These are phyloP conservation scores for Colletotrichum cuscutae DNA, from an alignment of 2,329 filamentous ascomycete species.

Conservation along the genomic window DNA sequence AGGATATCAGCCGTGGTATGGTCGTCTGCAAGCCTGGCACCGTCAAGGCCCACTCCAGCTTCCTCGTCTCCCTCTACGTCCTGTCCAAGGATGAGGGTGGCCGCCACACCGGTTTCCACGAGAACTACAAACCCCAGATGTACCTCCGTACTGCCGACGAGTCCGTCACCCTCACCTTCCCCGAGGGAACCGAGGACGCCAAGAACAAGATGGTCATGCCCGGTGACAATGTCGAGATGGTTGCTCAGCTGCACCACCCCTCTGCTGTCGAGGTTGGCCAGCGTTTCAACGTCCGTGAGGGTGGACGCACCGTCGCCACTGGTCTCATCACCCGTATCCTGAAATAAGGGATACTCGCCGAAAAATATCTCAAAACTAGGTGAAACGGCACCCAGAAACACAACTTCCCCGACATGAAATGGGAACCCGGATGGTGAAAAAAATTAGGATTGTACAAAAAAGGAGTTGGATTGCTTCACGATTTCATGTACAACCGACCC, in stretches of 20 bases:
- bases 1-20: conserved; percentile 96
- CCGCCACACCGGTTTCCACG: conserved; percentile 92
- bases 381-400: conserved; percentile 29
- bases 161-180: conserved; percentile 83
- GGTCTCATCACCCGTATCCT: conserved; percentile 82
- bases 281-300: conserved; percentile 98
- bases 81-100: conserved; percentile 98
- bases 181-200: conserved; percentile 81
- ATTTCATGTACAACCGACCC: conserved; percentile 40
- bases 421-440: conserved; percentile 14
- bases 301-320: conserved; percentile 88
- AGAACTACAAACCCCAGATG: conserved; percentile 97
- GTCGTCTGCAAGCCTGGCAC: conserved; percentile 86
- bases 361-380: conserved; percentile 5
- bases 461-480: conserved; percentile 35
- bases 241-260: conserved; percentile 85
- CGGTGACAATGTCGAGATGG: conserved; percentile 98
- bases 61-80: conserved; percentile 96
- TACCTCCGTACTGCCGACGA: conserved; percentile 93
- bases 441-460: conserved; percentile 35
- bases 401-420: conserved; percentile 4
- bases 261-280: conserved; percentile 91
- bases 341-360: conserved; percentile 53
- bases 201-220: conserved; percentile 90
- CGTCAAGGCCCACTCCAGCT: conserved; percentile 89